Base-by-base conservation (phyloP, 192 early-diverging fungal genomes). In the Podila verticillata region DNA sequence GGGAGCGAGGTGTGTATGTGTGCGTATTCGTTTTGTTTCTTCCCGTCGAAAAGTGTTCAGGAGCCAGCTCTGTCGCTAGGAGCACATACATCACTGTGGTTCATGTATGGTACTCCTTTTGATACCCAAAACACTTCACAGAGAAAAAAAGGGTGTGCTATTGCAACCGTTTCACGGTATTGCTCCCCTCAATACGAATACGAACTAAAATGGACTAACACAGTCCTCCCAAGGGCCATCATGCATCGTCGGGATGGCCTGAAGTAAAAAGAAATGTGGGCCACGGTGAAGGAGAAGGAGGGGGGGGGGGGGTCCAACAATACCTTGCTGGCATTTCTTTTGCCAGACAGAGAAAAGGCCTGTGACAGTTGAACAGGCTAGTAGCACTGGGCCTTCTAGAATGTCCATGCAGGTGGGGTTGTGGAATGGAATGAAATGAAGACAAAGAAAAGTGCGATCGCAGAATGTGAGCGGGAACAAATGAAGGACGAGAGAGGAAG, bases 311-410 rank as follows among this genome's bases (percentile, higher is more conserved):
- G 17, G 48, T 26, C 26, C 5, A 32, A n/a, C 19, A 32, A 26
- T 72, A 80, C 77, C 77, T 80, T 72, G 70, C 65, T 80, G 77
- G 35, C 68, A 68, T 26, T 57, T 67, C 49, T 72, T 65, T 44
- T 72, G 70, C 77, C 77, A 80, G 54, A 65, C n/a, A 5, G 66
- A 32, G 49, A 63, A 72, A 17, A 72, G 30, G 22, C 59, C 61
- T 20, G 77, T 72, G 66, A 63, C 48, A 15, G 60, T 34, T 32
- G 70, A 80, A 61, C 77, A 80, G 35, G 61, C 66, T 44, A 80
- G 54, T 26, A 80, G 57, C 15, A 72, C 35, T 12, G 77, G 77
- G 12, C 77, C 77, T 68, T 80, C 70, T 26, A 80, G 60, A 68
- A 72, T 63, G 66, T 80, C 77, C 77, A 80, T 80, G 70, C 60